Percentiles rank a stretch among this genome's conserved stretches.
Evolutionary conservation across 1,284 basidiomycete genomes (phyloP).

Genomic region (Marasmius tenuissimus): DNA sequence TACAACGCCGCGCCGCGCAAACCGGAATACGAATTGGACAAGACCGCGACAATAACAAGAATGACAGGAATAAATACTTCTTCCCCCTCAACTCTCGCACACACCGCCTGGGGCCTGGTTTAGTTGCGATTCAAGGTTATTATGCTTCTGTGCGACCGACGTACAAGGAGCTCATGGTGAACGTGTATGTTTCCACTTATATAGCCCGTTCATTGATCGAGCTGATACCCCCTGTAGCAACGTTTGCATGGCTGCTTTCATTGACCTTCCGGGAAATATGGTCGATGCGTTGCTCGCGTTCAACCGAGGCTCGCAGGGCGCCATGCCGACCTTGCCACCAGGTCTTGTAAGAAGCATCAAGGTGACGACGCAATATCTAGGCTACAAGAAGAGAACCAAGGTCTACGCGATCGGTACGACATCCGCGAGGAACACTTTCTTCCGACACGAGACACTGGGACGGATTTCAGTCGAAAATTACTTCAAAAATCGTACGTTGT

Average conservation of each 20-base stretch:
- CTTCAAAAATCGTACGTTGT: constrained; percentile 54
- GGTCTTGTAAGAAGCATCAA: constrained; percentile 52
- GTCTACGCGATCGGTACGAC: constrained; percentile 45
- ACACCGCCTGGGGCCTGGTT: constrained; percentile 41
- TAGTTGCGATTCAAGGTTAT: constrained; percentile 66
- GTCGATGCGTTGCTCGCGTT: constrained; percentile 56
- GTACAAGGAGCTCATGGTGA: constrained; percentile 69
- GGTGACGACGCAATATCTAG: constrained; percentile 57
- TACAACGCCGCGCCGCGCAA: constrained; percentile 56
- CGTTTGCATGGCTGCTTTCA: constrained; percentile 72
- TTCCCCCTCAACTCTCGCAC: constrained; percentile 36
- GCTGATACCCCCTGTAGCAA: constrained; percentile 34
- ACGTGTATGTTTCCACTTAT: constrained; percentile 41
- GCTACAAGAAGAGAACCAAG: constrained; percentile 50
- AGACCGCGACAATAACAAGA: not conserved
- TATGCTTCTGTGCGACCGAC: constrained; percentile 65
- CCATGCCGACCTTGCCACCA: constrained; percentile 42
- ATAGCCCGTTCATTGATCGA: not conserved
- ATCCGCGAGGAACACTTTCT: constrained; percentile 46
- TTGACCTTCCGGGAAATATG: constrained; percentile 55
- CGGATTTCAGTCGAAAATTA: constrained; percentile 59
- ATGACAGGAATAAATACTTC: constrained; percentile 56
- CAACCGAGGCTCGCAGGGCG: constrained; percentile 37
- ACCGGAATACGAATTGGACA: constrained; percentile 55
- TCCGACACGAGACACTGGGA: constrained; percentile 53